Evolutionary conservation across 371 early-diverging fungal species (phyloP).

Genomic region (Apophysomyces elegans): DNA sequence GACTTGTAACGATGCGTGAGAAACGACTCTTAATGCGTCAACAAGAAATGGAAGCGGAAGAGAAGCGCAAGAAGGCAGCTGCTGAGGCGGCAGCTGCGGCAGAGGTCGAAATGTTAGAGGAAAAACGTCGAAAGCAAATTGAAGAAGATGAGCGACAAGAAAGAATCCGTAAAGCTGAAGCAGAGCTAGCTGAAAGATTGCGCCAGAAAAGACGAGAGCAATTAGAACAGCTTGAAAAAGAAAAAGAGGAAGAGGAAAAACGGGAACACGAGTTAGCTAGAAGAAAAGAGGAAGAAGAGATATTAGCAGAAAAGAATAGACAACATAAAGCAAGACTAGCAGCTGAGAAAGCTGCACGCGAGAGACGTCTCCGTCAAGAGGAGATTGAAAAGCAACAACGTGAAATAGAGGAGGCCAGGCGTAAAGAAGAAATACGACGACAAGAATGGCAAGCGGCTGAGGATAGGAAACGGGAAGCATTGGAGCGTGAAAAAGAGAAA

Average conservation of each 20-base stretch:
- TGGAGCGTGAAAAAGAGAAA: conserved; percentile 21
- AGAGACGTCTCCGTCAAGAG: conserved; percentile 35
- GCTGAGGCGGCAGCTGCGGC: conserved; percentile 32
- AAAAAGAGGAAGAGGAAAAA: conserved; percentile 22
- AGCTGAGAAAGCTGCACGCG: conserved; percentile 48
- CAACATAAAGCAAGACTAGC: conserved; percentile 38
- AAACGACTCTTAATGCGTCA: conserved; percentile 20
- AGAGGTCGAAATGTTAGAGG: conserved; percentile 21
- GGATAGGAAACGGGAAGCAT: conserved; percentile 12
- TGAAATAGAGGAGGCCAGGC: conserved; percentile 35
- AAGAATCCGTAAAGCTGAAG: conserved; percentile 20
- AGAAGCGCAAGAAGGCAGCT: conserved; percentile 30
- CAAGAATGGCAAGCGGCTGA: conserved; percentile 38
- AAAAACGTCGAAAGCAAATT: conserved; percentile 27
- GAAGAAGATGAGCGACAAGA: conserved; percentile 30
- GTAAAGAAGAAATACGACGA: conserved; percentile 35
- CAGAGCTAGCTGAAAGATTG: conserved; percentile 22
- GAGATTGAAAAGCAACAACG: conserved; percentile 36
- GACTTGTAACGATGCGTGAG: conserved; percentile 22
- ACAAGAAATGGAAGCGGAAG: conserved; percentile 21
- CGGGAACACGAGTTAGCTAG: conserved; percentile 27
- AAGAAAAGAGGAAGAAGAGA: conserved; percentile 35
- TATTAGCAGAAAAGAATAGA: conserved; percentile 34
- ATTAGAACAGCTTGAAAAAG: conserved; percentile 19
- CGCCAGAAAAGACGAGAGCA: conserved; percentile 18